phyloP scores from a whole-genome alignment of 352 stramenopile species.

The Globisporangium cystogenes region DNA sequence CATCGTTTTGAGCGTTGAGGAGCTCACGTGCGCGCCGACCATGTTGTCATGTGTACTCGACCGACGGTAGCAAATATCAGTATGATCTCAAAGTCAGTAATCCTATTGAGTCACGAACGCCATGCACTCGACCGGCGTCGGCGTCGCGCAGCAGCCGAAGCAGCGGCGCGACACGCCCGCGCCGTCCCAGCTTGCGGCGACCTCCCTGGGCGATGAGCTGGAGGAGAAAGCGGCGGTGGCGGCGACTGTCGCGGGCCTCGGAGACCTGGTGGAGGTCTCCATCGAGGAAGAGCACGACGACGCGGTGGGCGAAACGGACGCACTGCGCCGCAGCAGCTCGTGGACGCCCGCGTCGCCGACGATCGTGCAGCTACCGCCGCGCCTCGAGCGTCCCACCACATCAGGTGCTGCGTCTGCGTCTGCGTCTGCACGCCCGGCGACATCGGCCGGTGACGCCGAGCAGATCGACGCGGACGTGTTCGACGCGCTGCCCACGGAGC shows the following conservation, averaged over 20 bases:
- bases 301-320: too few relatives aligned
- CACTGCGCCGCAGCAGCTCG: too few relatives aligned
- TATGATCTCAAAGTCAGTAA: too few relatives aligned
- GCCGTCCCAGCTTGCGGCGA: neutral
- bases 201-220: slow-evolving; percentile 1
- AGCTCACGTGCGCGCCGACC: too few relatives aligned
- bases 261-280: slow-evolving; percentile 7
- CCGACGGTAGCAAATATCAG: too few relatives aligned
- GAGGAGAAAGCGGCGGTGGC: slow-evolving; percentile 8
- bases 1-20: too few relatives aligned
- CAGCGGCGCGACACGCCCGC: slow-evolving; percentile 4
- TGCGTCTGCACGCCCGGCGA: neutral
- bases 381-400: neutral
- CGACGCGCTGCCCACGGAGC: slow-evolving; percentile 9
- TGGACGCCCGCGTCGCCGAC: slow-evolving; percentile 6
- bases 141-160: neutral
- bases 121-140: too few relatives aligned
- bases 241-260: neutral
- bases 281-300: slow-evolving; percentile 9
- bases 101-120: too few relatives aligned
- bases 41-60: too few relatives aligned
- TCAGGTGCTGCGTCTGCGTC: neutral
- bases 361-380: slow-evolving; percentile 12
- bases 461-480: slow-evolving; percentile 14
- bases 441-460: slow-evolving; percentile 1